Percentiles rank a stretch among this genome's conserved stretches.
Evolutionary conservation across 345 rosid genomes (phyloP).

Genomic region (Zanthoxylum bungeanum): DNA sequence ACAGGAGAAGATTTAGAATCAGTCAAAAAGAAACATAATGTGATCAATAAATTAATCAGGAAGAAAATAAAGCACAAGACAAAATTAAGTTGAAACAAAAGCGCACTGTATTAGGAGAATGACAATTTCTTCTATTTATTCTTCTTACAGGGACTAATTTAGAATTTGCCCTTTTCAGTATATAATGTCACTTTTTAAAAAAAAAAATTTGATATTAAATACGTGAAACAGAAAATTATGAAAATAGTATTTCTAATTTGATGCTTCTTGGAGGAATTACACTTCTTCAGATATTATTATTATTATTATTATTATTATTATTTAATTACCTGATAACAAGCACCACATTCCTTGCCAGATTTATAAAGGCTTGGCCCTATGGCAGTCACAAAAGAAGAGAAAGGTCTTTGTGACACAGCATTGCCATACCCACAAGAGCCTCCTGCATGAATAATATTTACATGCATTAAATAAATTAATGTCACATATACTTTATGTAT

Average conservation of each 20-base stretch:
- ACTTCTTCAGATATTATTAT: no score
- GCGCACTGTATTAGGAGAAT: no score
- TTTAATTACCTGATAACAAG: slow-evolving; percentile 45
- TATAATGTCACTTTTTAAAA: no score
- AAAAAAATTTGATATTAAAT: no score
- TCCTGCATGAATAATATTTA: slow-evolving; percentile 28
- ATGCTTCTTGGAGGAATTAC: no score
- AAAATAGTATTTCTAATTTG: no score
- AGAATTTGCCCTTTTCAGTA: no score
- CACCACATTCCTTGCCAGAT: slow-evolving; percentile 55
- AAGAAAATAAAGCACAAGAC: background rate
- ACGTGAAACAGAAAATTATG: no score
- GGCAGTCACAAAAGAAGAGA: slow-evolving; percentile 43
- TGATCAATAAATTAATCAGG: background rate
- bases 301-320: no score
- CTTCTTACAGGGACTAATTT: no score
- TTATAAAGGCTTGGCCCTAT: slow-evolving; percentile 43
- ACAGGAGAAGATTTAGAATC: background rate
- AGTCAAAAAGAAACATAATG: background rate
- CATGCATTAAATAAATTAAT: background rate
- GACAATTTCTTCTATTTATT: no score
- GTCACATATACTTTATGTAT: background rate
- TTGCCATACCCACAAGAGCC: slow-evolving; percentile 54
- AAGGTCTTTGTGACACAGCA: slow-evolving; percentile 36
- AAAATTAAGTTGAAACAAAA: no score